Conservation (phyloP, 371 early-diverging fungal species). For the Saksenaea oblongispora region DNA sequence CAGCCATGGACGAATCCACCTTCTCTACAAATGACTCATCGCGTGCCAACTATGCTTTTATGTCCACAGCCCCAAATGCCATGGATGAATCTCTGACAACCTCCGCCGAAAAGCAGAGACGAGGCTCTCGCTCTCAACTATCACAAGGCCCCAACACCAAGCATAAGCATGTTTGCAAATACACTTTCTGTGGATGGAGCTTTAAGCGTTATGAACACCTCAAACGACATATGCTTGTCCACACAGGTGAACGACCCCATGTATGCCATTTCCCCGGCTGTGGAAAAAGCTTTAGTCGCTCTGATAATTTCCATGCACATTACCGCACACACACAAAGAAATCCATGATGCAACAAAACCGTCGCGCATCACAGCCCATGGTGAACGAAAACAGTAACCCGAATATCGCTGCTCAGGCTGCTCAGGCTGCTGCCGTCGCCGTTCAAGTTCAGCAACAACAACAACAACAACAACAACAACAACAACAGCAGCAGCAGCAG, state of each 20-base stretch:
- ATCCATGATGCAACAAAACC: conserved; percentile 9
- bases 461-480: conserved; percentile 9
- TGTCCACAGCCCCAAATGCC: not conserved
- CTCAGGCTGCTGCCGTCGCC: not conserved
- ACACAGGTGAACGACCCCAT: conserved; percentile 67
- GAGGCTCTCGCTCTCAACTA: conserved; percentile 1
- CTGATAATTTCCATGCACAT: conserved; percentile 73
- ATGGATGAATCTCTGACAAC: not conserved
- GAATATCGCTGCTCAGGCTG: not conserved
- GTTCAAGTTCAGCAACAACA: not conserved
- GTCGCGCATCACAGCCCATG: not conserved
- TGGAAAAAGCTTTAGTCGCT: conserved; percentile 72
- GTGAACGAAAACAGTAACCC: not conserved
- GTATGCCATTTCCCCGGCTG: conserved; percentile 70
- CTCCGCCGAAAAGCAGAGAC: not conserved
- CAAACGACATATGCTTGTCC: conserved; percentile 76
- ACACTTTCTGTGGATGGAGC: conserved; percentile 58
- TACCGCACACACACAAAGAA: conserved; percentile 57
- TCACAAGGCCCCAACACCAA: not conserved
- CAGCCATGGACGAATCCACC: conserved; percentile 10
- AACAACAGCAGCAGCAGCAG: conserved; percentile 4
- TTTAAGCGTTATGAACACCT: conserved; percentile 85
- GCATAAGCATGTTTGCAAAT: conserved; percentile 58
- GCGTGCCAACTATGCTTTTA: not conserved
- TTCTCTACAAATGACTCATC: not conserved